A percentile compares a stretch with the other conserved stretches of the same genome.
Evolutionary conservation across 305 asterid species (phyloP).

Genomic region (Lippia alba): DNA sequence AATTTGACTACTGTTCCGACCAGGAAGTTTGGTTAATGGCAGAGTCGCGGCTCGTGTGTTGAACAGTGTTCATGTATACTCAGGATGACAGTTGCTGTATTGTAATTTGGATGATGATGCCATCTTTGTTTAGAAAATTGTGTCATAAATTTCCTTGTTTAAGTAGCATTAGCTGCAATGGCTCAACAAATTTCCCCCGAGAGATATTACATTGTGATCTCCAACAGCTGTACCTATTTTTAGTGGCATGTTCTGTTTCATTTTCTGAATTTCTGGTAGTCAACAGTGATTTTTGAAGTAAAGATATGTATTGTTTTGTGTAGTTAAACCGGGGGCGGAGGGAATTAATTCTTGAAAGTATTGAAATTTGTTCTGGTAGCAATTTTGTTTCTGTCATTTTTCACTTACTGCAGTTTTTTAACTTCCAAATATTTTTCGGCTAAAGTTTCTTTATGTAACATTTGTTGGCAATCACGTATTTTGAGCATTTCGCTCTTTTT

Average conservation of each 20-base stretch:
- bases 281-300: neutral
- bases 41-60: too few species aligned
- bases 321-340: too few species aligned
- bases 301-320: neutral
- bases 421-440: too few species aligned
- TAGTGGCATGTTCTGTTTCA: too few species aligned
- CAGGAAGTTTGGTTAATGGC: conserved; percentile 17
- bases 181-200: neutral
- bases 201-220: neutral
- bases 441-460: too few species aligned
- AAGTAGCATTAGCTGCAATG: neutral
- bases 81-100: conserved; percentile 25
- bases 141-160: neutral
- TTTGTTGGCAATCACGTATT: too few species aligned
- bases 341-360: too few species aligned
- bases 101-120: neutral
- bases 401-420: too few species aligned
- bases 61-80: neutral
- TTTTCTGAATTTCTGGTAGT: too few species aligned
- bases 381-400: too few species aligned
- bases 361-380: too few species aligned
- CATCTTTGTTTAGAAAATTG: neutral
- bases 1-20: conserved; percentile 24
- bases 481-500: too few species aligned
- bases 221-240: neutral